Percentiles rank a stretch among this genome's conserved stretches.
Evolutionary conservation across 805 yeast species (phyloP).

Genomic region (Vanderwaltozyma tropicalis): DNA sequence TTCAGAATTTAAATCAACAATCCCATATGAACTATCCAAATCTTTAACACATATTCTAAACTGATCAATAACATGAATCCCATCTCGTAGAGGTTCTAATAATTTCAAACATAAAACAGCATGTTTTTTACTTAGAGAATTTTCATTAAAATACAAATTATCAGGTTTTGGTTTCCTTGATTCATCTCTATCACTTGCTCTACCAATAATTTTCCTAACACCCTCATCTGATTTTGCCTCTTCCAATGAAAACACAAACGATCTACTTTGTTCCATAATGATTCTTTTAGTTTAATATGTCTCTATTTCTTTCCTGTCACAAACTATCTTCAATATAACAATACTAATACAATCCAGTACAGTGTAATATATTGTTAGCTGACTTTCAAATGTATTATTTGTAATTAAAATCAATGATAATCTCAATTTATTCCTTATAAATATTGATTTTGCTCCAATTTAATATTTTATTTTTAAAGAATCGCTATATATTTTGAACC

Average conservation of each 20-base stretch:
- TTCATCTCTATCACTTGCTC: slow-evolving; percentile 10
- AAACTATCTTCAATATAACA: too few species aligned
- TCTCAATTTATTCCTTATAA: too few species aligned
- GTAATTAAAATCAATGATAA: too few species aligned
- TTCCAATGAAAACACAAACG: slow-evolving; percentile 1
- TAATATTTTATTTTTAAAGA: too few species aligned
- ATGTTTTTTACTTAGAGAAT: slow-evolving; percentile 16
- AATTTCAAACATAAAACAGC: slow-evolving; percentile 15
- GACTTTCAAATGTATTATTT: too few species aligned
- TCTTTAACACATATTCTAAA: slow-evolving; percentile 18
- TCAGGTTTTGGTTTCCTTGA: not conserved
- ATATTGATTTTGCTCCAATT: too few species aligned
- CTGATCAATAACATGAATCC: slow-evolving; percentile 8
- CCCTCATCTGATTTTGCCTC: slow-evolving; percentile 10
- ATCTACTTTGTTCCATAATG: not conserved
- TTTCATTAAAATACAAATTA: slow-evolving; percentile 15
- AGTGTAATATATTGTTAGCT: too few species aligned
- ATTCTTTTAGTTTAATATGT: too few species aligned
- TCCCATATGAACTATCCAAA: slow-evolving; percentile 15
- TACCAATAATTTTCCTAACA: slow-evolving; percentile 12
- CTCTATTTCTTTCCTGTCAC: too few species aligned
- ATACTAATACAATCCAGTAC: too few species aligned
- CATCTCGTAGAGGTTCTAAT: slow-evolving; percentile 7
- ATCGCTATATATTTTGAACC: too few species aligned
- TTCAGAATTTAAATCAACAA: slow-evolving; percentile 17